These are phyloP conservation scores for Apiospora saccharicola DNA, from an alignment of 2,329 filamentous ascomycete genomes.

Conservation along the genomic window DNA sequence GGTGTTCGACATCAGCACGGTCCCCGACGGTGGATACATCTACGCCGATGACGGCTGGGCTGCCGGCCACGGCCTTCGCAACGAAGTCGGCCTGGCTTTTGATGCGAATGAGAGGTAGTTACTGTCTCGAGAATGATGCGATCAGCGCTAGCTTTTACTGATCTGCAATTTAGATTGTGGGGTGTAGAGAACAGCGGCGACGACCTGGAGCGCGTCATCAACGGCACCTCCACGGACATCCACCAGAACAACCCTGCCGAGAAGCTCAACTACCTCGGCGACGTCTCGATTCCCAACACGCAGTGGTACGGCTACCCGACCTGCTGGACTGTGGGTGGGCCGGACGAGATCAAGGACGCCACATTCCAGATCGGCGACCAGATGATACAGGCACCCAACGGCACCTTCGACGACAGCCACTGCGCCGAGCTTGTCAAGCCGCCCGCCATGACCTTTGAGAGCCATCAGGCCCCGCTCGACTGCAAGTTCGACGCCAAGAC, in stretches of 20 bases:
- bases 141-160: not conserved
- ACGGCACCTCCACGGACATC: conserved; percentile 50
- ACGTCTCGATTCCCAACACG: conserved; percentile 55
- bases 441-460: conserved; percentile 58
- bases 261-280: conserved; percentile 70
- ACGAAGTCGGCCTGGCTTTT: conserved; percentile 61
- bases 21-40: conserved; percentile 42
- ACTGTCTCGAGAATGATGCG: not conserved
- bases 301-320: conserved; percentile 69
- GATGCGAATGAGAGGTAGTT: conserved; percentile 48
- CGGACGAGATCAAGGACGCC: conserved; percentile 45
- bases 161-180: conserved; percentile 42
- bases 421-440: conserved; percentile 36
- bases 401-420: conserved; percentile 37
- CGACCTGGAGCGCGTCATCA: conserved; percentile 57
- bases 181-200: conserved; percentile 71
- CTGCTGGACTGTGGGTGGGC: conserved; percentile 48
- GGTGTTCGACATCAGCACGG: conserved; percentile 45
- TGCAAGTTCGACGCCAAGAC: conserved; percentile 66
- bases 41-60: conserved; percentile 49
- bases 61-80: conserved; percentile 66
- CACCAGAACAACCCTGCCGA: conserved; percentile 70
- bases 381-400: conserved; percentile 40
- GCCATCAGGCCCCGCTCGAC: conserved; percentile 70
- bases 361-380: conserved; percentile 43